Evolutionary conservation across 2,329 filamentous ascomycete genomes (phyloP).

Genomic region (Penicillium sp.): DNA sequence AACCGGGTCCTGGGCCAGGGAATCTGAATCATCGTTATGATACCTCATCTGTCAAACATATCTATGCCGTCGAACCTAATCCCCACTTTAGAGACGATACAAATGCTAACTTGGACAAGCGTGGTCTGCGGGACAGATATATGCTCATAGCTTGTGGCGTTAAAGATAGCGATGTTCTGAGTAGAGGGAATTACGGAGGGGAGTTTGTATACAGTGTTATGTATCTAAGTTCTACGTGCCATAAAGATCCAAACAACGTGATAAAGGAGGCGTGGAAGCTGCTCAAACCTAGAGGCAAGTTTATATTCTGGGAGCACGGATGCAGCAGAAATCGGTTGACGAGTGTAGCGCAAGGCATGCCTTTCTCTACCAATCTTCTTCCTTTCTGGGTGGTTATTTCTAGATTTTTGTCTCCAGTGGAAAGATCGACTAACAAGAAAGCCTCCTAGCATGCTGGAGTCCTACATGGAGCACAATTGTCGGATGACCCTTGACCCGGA

Average conservation of each 20-base stretch:
- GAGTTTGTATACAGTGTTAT: conserved; percentile 40
- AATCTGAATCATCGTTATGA: conserved; percentile 44
- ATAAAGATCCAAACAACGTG: conserved; percentile 24
- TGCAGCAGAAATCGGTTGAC: conserved; percentile 25
- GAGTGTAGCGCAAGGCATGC: conserved; percentile 32
- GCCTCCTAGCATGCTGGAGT: conserved; percentile 15
- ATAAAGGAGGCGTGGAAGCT: conserved; percentile 37
- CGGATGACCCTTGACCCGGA: conserved; percentile 16
- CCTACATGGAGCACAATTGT: conserved; percentile 19
- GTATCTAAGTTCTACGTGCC: conserved; percentile 47
- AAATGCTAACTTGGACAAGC: conserved; percentile 26
- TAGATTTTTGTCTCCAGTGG: background rate
- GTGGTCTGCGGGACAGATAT: conserved; percentile 36
- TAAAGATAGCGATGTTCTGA: conserved; percentile 40
- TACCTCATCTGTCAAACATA: conserved; percentile 25
- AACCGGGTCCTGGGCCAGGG: conserved; percentile 45
- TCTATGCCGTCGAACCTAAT: conserved; percentile 47
- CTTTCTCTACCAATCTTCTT: conserved; percentile 12
- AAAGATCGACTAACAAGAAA: conserved; percentile 16
- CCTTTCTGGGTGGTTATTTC: background rate
- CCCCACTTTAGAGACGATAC: conserved; percentile 30
- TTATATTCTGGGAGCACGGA: conserved; percentile 49
- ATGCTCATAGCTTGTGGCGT: conserved; percentile 38
- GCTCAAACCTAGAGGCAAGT: conserved; percentile 46
- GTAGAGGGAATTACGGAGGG: conserved; percentile 32